Evolutionary conservation across 208 protist species (phyloP).

Genomic region (Vickermania ingenoplastis): DNA sequence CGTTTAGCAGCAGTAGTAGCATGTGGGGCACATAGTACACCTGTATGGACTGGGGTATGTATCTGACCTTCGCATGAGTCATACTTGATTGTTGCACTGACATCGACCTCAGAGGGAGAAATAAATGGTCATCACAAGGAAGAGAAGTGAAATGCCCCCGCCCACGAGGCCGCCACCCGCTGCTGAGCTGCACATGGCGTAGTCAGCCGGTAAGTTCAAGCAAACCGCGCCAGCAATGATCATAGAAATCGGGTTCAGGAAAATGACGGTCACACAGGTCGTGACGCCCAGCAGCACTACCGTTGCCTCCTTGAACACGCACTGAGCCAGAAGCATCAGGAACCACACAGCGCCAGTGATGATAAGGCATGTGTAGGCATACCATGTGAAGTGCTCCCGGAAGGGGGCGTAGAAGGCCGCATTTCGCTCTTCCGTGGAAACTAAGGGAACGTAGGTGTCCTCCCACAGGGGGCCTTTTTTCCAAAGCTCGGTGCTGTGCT

Average conservation of each 20-base stretch:
- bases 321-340: slow-evolving; percentile 52
- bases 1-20: too few relatives aligned
- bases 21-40: too few relatives aligned
- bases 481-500: slow-evolving; percentile 49
- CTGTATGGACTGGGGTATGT: too few relatives aligned
- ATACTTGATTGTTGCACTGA: too few relatives aligned
- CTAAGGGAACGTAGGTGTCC: slow-evolving; percentile 50
- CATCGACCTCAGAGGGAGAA: slow-evolving; percentile 37
- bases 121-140: slow-evolving; percentile 44
- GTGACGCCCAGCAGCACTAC: slow-evolving; percentile 50
- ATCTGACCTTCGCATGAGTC: too few relatives aligned
- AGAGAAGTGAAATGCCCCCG: slow-evolving; percentile 42
- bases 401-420: slow-evolving; percentile 18
- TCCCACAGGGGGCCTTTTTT: slow-evolving; percentile 28
- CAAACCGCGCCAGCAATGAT: slow-evolving; percentile 57
- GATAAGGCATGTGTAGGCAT: slow-evolving; percentile 46
- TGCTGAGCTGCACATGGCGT: slow-evolving; percentile 54
- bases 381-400: slow-evolving; percentile 58
- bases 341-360: slow-evolving; percentile 33
- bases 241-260: slow-evolving; percentile 68
- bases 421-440: slow-evolving; percentile 14
- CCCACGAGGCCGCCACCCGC: slow-evolving; percentile 67
- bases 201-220: slow-evolving; percentile 31
- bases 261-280: slow-evolving; percentile 36
- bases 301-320: slow-evolving; percentile 33